A percentile compares a stretch with the other conserved stretches of the same genome.
Conservation (phyloP, 768 basidiomycete genomes). For the Boletus coccyginus region DNA sequence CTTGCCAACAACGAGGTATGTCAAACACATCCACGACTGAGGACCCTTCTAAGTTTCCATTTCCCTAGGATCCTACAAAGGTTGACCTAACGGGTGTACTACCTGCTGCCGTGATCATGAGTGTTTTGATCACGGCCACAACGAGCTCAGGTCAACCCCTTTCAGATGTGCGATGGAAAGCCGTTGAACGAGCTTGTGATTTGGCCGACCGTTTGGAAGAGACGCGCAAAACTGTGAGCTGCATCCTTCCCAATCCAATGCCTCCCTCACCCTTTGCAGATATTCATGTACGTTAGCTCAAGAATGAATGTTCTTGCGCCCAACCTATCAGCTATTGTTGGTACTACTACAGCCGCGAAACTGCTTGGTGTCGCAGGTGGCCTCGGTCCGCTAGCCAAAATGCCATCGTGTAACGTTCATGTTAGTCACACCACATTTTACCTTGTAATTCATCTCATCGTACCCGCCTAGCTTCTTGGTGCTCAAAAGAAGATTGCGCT, state of each 20-base stretch:
- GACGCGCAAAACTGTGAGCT: constrained; percentile 75
- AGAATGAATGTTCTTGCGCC: constrained; percentile 98
- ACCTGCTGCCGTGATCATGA: constrained; percentile 90
- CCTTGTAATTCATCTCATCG: neutral
- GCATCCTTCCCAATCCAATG: neutral
- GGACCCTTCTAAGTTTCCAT: neutral
- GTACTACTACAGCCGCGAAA: constrained; percentile 98
- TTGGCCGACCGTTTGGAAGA: constrained; percentile 87
- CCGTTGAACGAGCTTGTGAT: constrained; percentile 83
- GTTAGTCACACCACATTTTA: constrained; percentile 43
- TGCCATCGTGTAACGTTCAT: constrained; percentile 94
- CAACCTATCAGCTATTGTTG: constrained; percentile 97
- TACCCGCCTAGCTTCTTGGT: constrained; percentile 72
- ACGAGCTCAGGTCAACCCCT: constrained; percentile 81
- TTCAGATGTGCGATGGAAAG: constrained; percentile 66
- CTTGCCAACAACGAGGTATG: constrained; percentile 80
- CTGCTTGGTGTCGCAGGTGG: constrained; percentile 96
- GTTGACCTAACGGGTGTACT: constrained; percentile 77
- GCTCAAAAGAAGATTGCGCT: constrained; percentile 91
- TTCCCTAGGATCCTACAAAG: constrained; percentile 76
- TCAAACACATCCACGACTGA: neutral
- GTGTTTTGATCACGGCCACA: constrained; percentile 92
- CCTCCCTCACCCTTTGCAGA: constrained; percentile 45
- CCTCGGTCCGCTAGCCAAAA: constrained; percentile 83
- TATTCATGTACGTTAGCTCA: constrained; percentile 99